Conservation (phyloP, 805 yeast species). For the Saccharomycopsis fibuligera region DNA sequence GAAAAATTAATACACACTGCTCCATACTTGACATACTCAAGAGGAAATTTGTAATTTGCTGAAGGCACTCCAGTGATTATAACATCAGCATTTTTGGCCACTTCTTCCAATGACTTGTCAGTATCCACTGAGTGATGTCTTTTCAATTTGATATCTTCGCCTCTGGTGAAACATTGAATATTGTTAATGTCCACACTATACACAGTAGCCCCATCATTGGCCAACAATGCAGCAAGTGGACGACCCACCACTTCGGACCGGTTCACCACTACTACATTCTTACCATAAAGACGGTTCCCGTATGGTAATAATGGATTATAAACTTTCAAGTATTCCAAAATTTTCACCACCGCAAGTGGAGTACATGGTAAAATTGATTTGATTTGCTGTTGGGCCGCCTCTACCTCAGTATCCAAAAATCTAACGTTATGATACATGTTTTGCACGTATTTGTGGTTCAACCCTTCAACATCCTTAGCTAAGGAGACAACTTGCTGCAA, state of each 20-base stretch:
- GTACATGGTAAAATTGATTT: slow-evolving; percentile 95
- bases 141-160: slow-evolving; percentile 75
- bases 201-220: slow-evolving; percentile 96
- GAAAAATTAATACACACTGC: slow-evolving; percentile 89
- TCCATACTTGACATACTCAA: slow-evolving; percentile 74
- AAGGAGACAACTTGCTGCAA: slow-evolving; percentile 87
- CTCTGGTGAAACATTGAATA: slow-evolving; percentile 88
- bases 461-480: slow-evolving; percentile 94
- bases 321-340: slow-evolving; percentile 81
- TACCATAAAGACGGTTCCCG: slow-evolving; percentile 91
- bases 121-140: slow-evolving; percentile 75
- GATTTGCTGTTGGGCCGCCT: slow-evolving; percentile 29
- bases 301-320: slow-evolving; percentile 77
- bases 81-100: slow-evolving; percentile 77
- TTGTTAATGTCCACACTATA: slow-evolving; percentile 86
- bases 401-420: slow-evolving; percentile 52
- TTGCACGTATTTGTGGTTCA: slow-evolving; percentile 84
- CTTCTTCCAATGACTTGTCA: slow-evolving; percentile 48
- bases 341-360: slow-evolving; percentile 90
- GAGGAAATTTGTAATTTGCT: slow-evolving; percentile 76
- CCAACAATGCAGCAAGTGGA: slow-evolving; percentile 90
- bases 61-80: slow-evolving; percentile 95
- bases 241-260: slow-evolving; percentile 96
- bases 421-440: slow-evolving; percentile 93
- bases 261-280: slow-evolving; percentile 84